Evolutionary conservation across 2,329 filamentous ascomycete species (phyloP), one percentile per base, ranked within the genome.

Genomic region (Colletotrichum liriopes): DNA sequence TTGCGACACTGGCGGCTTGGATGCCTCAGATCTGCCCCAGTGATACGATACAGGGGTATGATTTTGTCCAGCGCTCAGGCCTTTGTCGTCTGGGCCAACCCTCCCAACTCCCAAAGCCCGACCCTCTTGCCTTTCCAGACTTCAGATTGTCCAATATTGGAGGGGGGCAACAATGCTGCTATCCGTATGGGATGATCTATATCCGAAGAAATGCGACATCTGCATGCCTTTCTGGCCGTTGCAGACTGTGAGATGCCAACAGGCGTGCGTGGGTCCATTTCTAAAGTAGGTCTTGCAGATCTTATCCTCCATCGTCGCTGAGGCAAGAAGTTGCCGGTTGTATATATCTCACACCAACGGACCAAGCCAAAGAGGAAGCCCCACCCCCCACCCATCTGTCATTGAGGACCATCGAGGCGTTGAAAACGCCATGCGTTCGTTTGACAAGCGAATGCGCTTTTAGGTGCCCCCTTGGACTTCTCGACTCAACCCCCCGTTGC

Each of bases 1-100:
- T 70, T 72, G 54, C 67, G 62, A 67, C 67, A 73, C 67, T 72
- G 56, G 49, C 67, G 71, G 67, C 67, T 71, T 62, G 60, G 71
- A 72, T 71, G 67, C 61, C 43, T 71, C 71, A 67, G 56, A 71
- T 71, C 49, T 71, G 49, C 67, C 67, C 61, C 58, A 59, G 56
- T 47, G 67, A 71, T 73, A 72, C 55, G 56, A 56, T 29, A 71
- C 43, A 71, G 61, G 71, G 71, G 52, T 67, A 54, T 51, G 47
- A 35, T 58, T 29, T 32, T 35, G n/a, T 39, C 23, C 54, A 8
- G 52, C 16, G 66, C 70, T 61, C 54, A 51, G 68, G 67, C 70
- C 32, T 39, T 32, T 29, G 35, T 41, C 16, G 41, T 43, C 56
- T 56, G 60, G 43, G 52, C 26, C 37, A 29, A 52, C 58, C 43